These are phyloP conservation scores for Thelephora terrestris DNA, from an alignment of 1,284 basidiomycete genomes.

Conservation along the genomic window DNA sequence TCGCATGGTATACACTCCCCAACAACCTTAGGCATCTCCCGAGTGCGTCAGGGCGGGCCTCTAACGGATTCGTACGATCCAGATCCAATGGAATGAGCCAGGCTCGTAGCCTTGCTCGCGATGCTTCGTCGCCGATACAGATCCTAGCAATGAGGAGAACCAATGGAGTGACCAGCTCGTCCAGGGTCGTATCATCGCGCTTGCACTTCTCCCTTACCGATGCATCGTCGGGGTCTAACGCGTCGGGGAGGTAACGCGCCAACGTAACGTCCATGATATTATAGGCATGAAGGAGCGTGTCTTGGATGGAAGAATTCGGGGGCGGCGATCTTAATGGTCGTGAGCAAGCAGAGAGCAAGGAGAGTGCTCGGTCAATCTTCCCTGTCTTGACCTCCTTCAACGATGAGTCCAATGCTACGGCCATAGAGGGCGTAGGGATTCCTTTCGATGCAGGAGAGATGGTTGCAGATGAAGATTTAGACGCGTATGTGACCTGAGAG, in stretches of 20 bases:
- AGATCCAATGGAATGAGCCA: conserved; percentile 66
- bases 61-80: conserved; percentile 69
- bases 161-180: conserved; percentile 70
- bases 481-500: conserved; percentile 9
- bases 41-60: conserved; percentile 59
- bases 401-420: background rate
- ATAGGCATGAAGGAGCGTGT: conserved; percentile 52
- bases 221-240: conserved; percentile 50
- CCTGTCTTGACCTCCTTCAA: conserved; percentile 33
- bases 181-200: conserved; percentile 47
- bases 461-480: conserved; percentile 14
- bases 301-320: conserved; percentile 27
- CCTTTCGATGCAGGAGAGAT: conserved; percentile 16
- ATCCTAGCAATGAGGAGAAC: conserved; percentile 64
- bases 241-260: conserved; percentile 55
- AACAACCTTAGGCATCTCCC: conserved; percentile 77
- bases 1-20: conserved; percentile 57
- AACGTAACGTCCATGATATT: conserved; percentile 57
- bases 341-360: conserved; percentile 44
- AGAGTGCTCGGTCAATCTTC: conserved; percentile 54
- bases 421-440: conserved; percentile 17
- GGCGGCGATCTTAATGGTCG: conserved; percentile 43
- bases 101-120: conserved; percentile 45
- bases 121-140: conserved; percentile 50
- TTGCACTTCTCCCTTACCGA: conserved; percentile 42